phyloP scores from a whole-genome alignment of 2,329 filamentous ascomycete genomes.

The Aspergillus clavatus region DNA sequence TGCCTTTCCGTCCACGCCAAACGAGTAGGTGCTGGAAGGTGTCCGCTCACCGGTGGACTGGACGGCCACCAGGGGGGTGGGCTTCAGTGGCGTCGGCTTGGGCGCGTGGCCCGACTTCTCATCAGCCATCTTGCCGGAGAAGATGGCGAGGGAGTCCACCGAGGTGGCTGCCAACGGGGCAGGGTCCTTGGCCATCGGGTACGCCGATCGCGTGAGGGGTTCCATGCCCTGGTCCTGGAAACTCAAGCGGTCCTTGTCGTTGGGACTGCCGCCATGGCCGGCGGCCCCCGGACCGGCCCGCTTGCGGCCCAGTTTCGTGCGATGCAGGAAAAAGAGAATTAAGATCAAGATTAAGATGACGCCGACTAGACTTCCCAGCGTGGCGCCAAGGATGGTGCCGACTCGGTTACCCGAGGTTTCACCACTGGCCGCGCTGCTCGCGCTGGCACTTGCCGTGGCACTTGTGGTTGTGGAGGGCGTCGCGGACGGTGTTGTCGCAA shows the following conservation, averaged over 20 bases:
- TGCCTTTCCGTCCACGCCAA: slow-evolving; percentile 18
- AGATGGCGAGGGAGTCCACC: slow-evolving; percentile 37
- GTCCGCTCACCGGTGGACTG: slow-evolving; percentile 24
- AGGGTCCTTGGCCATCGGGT: slow-evolving; percentile 43
- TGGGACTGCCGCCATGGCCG: slow-evolving; percentile 47
- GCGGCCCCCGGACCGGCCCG: too few species aligned
- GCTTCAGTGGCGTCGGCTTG: slow-evolving; percentile 16
- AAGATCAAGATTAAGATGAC: slow-evolving; percentile 65
- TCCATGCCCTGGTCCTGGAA: slow-evolving; percentile 44
- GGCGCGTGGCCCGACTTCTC: slow-evolving; percentile 27
- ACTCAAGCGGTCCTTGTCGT: slow-evolving; percentile 53
- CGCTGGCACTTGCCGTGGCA: slow-evolving; percentile 22
- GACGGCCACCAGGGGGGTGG: slow-evolving; percentile 27
- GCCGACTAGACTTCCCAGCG: slow-evolving; percentile 75
- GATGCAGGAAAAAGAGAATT: slow-evolving; percentile 64
- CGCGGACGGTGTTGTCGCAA: slow-evolving; percentile 28
- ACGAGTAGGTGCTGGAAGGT: slow-evolving; percentile 19
- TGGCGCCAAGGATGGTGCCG: slow-evolving; percentile 69
- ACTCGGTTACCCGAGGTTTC: slow-evolving; percentile 26
- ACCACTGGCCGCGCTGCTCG: slow-evolving; percentile 31
- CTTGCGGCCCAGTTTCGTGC: slow-evolving; percentile 49
- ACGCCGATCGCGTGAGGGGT: slow-evolving; percentile 38
- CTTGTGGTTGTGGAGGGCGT: slow-evolving; percentile 26
- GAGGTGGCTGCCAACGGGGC: slow-evolving; percentile 33
- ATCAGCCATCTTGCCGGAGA: slow-evolving; percentile 34